phyloP scores from a whole-genome alignment of 2,329 filamentous ascomycete species.

The Nemania bipapillata region DNA sequence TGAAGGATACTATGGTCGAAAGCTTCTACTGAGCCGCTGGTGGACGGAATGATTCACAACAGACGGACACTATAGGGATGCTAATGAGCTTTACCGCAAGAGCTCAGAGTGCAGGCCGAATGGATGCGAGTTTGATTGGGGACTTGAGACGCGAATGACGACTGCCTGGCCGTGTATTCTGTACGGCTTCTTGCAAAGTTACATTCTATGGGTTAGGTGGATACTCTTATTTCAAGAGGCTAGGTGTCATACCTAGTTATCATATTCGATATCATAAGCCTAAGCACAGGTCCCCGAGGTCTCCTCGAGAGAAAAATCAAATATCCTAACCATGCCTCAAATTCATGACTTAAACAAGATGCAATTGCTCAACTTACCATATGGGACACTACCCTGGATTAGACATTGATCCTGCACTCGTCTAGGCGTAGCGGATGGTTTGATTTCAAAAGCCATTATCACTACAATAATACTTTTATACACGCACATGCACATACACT shows the following conservation, averaged over 20 bases:
- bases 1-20: slow-evolving; percentile 99
- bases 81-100: slow-evolving; percentile 3
- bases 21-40: slow-evolving; percentile 80
- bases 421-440: too few species aligned
- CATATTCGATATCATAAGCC: slow-evolving; percentile 3
- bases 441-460: too few species aligned
- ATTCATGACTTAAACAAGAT: background rate
- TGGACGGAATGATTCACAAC: background rate
- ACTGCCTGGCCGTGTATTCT: background rate
- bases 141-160: slow-evolving; percentile 7
- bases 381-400: too few species aligned
- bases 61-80: background rate
- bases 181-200: slow-evolving; percentile 1
- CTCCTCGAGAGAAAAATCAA: slow-evolving; percentile 13
- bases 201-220: slow-evolving; percentile 1
- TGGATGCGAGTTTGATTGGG: background rate
- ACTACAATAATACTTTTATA: too few species aligned
- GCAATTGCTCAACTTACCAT: background rate
- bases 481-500: background rate
- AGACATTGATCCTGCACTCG: too few species aligned
- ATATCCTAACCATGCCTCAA: background rate
- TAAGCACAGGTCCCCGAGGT: slow-evolving; percentile 1
- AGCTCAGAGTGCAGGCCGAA: slow-evolving; percentile 1
- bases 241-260: slow-evolving; percentile 2
- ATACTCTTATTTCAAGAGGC: background rate